These are phyloP conservation scores for Candida wancherniae DNA, from an alignment of 805 yeast genomes.

Conservation along the genomic window DNA sequence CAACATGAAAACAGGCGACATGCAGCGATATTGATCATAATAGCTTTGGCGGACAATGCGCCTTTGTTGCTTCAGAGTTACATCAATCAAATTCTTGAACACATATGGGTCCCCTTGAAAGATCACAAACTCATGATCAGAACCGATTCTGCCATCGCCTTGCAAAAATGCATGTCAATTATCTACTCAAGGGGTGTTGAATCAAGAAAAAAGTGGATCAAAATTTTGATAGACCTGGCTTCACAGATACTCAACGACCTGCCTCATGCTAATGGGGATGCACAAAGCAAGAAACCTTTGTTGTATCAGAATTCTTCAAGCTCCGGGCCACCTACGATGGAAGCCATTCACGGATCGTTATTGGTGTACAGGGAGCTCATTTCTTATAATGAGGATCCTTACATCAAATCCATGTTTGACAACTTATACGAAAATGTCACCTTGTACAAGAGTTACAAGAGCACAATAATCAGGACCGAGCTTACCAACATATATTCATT, in stretches of 20 bases:
- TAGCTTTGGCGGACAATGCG: slow-evolving; percentile 79
- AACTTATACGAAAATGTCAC: slow-evolving; percentile 73
- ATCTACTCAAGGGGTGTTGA: slow-evolving; percentile 73
- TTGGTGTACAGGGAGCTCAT: slow-evolving; percentile 78
- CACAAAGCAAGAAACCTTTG: no score
- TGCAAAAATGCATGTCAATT: slow-evolving; percentile 73
- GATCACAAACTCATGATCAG: slow-evolving; percentile 74
- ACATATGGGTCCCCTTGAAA: slow-evolving; percentile 82
- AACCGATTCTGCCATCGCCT: slow-evolving; percentile 76
- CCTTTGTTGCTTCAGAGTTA: slow-evolving; percentile 79
- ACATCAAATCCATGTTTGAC: slow-evolving; percentile 66
- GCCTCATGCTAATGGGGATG: slow-evolving; percentile 7
- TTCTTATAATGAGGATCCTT: slow-evolving; percentile 60
- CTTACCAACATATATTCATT: slow-evolving; percentile 81
- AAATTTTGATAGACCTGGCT: slow-evolving; percentile 63
- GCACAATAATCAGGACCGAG: slow-evolving; percentile 72
- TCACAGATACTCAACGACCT: slow-evolving; percentile 46
- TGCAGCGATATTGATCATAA: slow-evolving; percentile 80
- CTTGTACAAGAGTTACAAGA: slow-evolving; percentile 71
- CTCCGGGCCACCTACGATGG: slow-evolving; percentile 36
- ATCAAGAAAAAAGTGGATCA: slow-evolving; percentile 71
- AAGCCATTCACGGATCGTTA: slow-evolving; percentile 81
- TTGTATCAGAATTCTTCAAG: slow-evolving; percentile 9
- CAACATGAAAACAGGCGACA: slow-evolving; percentile 78
- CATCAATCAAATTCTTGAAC: slow-evolving; percentile 71